A percentile compares a stretch with the other conserved stretches of the same genome.
Conservation (phyloP, 495 filamentous ascomycete species). For the Neurospora africana region DNA sequence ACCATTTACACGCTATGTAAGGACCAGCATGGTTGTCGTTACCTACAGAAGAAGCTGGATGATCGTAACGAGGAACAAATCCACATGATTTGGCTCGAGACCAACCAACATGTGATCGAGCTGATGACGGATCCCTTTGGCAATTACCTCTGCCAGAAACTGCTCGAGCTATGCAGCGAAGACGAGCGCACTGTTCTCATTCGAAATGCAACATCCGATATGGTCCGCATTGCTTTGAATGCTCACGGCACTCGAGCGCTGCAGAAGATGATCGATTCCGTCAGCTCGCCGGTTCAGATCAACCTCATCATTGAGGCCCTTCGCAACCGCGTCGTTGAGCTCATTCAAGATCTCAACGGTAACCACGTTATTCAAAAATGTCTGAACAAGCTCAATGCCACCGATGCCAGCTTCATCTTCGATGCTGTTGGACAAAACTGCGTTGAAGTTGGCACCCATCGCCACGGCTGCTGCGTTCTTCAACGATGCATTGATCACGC, state of each 20-base stretch:
- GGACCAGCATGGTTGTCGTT: constrained; percentile 94
- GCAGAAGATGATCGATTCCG: constrained; percentile 98
- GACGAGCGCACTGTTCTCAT: constrained; percentile 90
- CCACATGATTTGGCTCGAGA: constrained; percentile 87
- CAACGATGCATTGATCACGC: constrained; percentile 98
- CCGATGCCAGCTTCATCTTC: constrained; percentile 92
- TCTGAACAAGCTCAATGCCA: constrained; percentile 74
- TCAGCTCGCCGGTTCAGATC: constrained; percentile 67
- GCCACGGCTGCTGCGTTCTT: constrained; percentile 94
- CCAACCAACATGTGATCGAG: constrained; percentile 82
- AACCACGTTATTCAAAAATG: constrained; percentile 99
- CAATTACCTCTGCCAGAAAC: constrained; percentile 95
- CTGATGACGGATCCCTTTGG: constrained; percentile 98
- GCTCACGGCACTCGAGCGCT: constrained; percentile 92
- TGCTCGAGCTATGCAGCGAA: constrained; percentile 85
- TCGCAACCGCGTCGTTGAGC: constrained; percentile 66
- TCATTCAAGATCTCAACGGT: constrained; percentile 95
- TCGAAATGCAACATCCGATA: constrained; percentile 70
- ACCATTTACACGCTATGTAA: constrained; percentile 84
- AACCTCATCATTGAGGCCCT: constrained; percentile 74
- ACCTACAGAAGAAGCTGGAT: constrained; percentile 93
- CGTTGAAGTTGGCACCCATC: constrained; percentile 87
- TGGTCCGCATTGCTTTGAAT: constrained; percentile 88
- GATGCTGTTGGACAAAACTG: constrained; percentile 79
- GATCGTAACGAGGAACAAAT: constrained; percentile 73